Evolutionary conservation across 495 filamentous ascomycete genomes (phyloP).

Genomic region (Aspergillus nanangensis): DNA sequence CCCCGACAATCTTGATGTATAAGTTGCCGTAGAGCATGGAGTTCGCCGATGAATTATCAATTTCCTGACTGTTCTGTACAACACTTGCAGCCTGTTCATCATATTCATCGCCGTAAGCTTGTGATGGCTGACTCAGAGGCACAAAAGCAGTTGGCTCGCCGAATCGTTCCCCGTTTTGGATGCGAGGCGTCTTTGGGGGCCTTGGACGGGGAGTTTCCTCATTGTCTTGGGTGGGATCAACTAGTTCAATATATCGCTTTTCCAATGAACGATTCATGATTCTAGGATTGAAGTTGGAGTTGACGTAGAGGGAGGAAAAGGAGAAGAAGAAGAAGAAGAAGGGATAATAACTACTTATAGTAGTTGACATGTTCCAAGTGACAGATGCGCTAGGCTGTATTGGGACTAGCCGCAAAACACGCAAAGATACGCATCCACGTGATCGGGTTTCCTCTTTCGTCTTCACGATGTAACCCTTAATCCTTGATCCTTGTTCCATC

Average conservation of each 20-base stretch:
- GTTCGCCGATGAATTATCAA: constrained; percentile 33
- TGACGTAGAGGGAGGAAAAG: too few relatives aligned
- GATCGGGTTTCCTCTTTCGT: too few relatives aligned
- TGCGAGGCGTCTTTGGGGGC: constrained; percentile 10
- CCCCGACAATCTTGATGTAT: constrained; percentile 72
- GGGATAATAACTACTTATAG: too few relatives aligned
- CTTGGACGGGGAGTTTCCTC: background rate
- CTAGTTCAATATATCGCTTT: background rate
- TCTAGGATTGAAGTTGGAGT: too few relatives aligned
- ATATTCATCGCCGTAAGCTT: constrained; percentile 28
- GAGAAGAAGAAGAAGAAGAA: too few relatives aligned
- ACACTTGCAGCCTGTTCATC: constrained; percentile 32
- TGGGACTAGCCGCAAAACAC: too few relatives aligned
- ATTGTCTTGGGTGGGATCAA: background rate
- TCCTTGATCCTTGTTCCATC: too few relatives aligned
- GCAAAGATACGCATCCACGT: too few relatives aligned
- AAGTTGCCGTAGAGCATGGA: constrained; percentile 47
- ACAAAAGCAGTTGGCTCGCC: constrained; percentile 33
- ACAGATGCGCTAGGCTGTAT: too few relatives aligned
- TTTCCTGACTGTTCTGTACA: constrained; percentile 31
- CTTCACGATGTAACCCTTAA: too few relatives aligned
- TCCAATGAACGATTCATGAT: too few relatives aligned
- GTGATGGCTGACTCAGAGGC: constrained; percentile 28
- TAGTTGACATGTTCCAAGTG: too few relatives aligned
- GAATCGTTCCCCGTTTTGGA: constrained; percentile 24